Evolutionary conservation across 305 asterid genomes (phyloP).

Genomic region (Fraxinus paxiana): DNA sequence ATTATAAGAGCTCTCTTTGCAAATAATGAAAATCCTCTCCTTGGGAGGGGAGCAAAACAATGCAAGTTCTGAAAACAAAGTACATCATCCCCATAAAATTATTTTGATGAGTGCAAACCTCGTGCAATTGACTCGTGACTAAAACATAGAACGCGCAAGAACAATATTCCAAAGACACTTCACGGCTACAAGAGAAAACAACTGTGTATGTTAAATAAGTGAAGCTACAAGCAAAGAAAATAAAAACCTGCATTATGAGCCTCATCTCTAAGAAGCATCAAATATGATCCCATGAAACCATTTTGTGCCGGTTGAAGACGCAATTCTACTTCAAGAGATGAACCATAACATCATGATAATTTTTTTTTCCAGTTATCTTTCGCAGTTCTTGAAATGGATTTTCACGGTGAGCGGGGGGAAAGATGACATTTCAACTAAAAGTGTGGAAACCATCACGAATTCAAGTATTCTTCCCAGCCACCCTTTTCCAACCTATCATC

Average conservation of each 20-base stretch:
- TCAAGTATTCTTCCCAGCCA: conserved; percentile 80
- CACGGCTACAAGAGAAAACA: neutral
- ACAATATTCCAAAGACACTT: neutral
- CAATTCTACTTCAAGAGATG: neutral
- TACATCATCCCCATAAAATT: neutral
- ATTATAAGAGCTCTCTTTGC: neutral
- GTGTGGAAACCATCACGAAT: conserved; percentile 31
- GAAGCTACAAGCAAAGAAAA: neutral
- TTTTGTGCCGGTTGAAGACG: neutral
- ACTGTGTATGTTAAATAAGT: neutral
- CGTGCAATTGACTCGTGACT: neutral
- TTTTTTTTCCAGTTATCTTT: neutral
- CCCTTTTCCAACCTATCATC: conserved; percentile 58
- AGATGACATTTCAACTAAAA: neutral
- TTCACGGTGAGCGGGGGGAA: neutral
- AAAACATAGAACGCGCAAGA: neutral
- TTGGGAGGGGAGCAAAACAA: neutral
- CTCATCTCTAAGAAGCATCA: neutral
- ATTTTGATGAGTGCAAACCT: neutral
- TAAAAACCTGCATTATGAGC: neutral
- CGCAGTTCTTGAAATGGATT: neutral
- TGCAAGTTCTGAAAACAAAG: neutral
- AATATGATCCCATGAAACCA: neutral
- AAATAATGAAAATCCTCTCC: neutral
- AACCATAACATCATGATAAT: neutral